A percentile compares a stretch with the other conserved stretches of the same genome.
phyloP scores from a whole-genome alignment of 306 rosid species.

The Vachellia collinsii region DNA sequence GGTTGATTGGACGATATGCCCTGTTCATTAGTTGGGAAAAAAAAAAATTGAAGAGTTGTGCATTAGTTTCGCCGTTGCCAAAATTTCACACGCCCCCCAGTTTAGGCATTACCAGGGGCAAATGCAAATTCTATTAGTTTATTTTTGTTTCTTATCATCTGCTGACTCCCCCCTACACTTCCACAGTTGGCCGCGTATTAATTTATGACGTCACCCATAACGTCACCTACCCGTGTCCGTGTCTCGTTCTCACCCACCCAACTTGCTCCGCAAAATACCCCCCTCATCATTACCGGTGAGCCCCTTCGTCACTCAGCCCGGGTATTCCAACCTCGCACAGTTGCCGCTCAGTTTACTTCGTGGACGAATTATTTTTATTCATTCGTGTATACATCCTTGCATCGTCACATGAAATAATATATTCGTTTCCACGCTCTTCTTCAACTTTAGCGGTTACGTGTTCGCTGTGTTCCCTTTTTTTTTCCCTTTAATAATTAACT shows the following conservation, averaged over 20 bases:
- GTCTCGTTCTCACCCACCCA: constrained; percentile 12
- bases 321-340: too few species aligned
- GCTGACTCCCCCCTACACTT: not conserved
- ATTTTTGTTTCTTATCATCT: not conserved
- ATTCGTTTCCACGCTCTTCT: not conserved
- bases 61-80: not conserved
- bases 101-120: not conserved
- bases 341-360: not conserved
- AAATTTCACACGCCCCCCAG: not conserved
- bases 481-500: too few species aligned
- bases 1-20: not conserved
- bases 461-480: too few species aligned
- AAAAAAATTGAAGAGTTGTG: not conserved
- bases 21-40: too few species aligned
- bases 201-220: constrained; percentile 1
- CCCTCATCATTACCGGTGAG: too few species aligned
- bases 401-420: not conserved
- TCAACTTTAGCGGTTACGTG: not conserved
- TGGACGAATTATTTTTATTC: not conserved
- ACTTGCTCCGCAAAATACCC: not conserved
- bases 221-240: not conserved
- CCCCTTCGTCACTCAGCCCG: too few species aligned
- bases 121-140: not conserved
- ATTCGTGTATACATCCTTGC: not conserved
- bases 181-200: constrained; percentile 28